Percentiles rank a stretch among this genome's conserved stretches.
Conservation (phyloP, 177 flowering plant genomes). For the Vitis hybrid region DNA sequence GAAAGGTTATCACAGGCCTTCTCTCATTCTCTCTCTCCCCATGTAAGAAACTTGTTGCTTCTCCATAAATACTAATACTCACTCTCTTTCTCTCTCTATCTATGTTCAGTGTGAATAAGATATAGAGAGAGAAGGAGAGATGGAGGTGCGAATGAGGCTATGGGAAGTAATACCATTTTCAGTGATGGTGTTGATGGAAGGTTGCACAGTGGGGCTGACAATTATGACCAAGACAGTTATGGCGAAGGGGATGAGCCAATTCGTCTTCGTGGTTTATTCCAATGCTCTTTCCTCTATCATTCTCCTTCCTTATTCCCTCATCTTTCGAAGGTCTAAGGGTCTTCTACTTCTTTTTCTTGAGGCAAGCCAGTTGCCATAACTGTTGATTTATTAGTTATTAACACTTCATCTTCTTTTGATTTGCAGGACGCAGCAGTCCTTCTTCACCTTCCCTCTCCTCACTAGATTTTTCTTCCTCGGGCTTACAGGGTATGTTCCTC, state of each 20-base stretch:
- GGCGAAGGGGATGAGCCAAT: slow-evolving; percentile 45
- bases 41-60: not conserved
- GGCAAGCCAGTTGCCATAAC: too few relatives aligned
- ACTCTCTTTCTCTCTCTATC: too few relatives aligned
- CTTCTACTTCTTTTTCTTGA: slow-evolving; percentile 10
- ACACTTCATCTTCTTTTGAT: slow-evolving; percentile 1
- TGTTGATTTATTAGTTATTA: too few relatives aligned
- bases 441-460: slow-evolving; percentile 32
- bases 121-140: slow-evolving; percentile 8
- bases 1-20: slow-evolving; percentile 22
- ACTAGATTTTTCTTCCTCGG: slow-evolving; percentile 45
- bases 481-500: slow-evolving; percentile 41
- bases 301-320: slow-evolving; percentile 39
- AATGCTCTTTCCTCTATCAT: slow-evolving; percentile 46
- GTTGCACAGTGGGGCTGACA: slow-evolving; percentile 47
- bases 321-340: too few relatives aligned
- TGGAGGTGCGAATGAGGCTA: slow-evolving; percentile 13
- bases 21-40: not conserved
- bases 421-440: slow-evolving; percentile 30
- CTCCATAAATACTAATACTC: not conserved
- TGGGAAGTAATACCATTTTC: slow-evolving; percentile 31
- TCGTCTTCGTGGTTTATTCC: slow-evolving; percentile 52
- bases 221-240: slow-evolving; percentile 46
- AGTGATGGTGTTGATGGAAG: slow-evolving; percentile 50
- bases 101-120: not conserved